Percentiles rank a stretch among this genome's conserved stretches.
These are phyloP conservation scores for Angophora floribunda DNA, from an alignment of 345 rosid species.

Conservation along the genomic window DNA sequence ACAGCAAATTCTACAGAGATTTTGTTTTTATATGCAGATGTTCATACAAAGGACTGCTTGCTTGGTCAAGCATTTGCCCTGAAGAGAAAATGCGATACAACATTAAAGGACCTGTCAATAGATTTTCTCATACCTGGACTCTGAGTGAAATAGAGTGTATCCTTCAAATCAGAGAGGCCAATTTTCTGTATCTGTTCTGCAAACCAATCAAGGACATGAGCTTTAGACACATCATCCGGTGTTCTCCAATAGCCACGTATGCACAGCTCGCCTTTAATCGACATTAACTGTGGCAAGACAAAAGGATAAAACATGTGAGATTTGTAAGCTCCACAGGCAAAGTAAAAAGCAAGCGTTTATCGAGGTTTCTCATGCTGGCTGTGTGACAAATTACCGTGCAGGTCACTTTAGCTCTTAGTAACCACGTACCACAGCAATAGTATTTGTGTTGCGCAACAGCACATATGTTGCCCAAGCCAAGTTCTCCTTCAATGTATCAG, in stretches of 20 bases:
- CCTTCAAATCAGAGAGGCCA: slow-evolving; percentile 56
- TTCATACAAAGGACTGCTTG: not conserved
- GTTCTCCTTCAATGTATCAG: slow-evolving; percentile 45
- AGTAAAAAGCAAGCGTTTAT: not conserved
- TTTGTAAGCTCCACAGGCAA: not conserved
- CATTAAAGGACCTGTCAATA: not conserved
- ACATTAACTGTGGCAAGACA: slow-evolving; percentile 40
- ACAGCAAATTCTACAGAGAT: not conserved
- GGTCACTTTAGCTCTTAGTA: not conserved
- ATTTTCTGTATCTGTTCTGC: slow-evolving; percentile 36
- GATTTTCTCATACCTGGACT: slow-evolving; percentile 35
- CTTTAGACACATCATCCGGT: slow-evolving; percentile 38
- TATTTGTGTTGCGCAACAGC: slow-evolving; percentile 71
- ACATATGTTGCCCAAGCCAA: slow-evolving; percentile 89
- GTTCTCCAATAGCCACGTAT: slow-evolving; percentile 85
- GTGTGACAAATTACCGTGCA: not conserved
- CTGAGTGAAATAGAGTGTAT: slow-evolving; percentile 64
- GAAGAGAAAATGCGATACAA: not conserved
- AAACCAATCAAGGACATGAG: slow-evolving; percentile 50
- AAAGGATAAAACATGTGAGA: not conserved
- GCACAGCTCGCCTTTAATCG: slow-evolving; percentile 48
- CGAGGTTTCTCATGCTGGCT: not conserved
- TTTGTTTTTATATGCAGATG: not conserved
- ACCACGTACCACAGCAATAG: slow-evolving; percentile 54
- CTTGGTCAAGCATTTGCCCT: not conserved